Conservation (phyloP, 2,329 filamentous ascomycete species). For the Periconia sp. region DNA sequence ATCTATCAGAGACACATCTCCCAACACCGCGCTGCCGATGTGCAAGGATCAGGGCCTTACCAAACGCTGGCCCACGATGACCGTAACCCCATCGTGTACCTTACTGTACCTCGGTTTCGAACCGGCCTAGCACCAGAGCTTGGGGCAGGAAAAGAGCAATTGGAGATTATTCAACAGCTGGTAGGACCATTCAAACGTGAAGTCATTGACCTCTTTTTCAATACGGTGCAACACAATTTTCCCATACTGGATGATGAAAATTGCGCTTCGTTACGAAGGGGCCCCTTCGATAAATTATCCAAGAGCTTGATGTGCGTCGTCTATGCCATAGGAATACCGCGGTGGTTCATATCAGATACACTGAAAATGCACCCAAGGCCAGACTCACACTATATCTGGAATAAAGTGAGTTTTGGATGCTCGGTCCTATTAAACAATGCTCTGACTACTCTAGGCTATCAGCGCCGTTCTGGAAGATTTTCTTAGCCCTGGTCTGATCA, state of each 20-base stretch:
- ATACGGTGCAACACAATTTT: slow-evolving; percentile 44
- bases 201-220: slow-evolving; percentile 55
- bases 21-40: slow-evolving; percentile 27
- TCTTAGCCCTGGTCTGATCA: slow-evolving; percentile 48
- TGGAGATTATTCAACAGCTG: slow-evolving; percentile 50
- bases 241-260: slow-evolving; percentile 49
- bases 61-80: slow-evolving; percentile 57
- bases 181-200: slow-evolving; percentile 46
- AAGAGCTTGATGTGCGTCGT: slow-evolving; percentile 48
- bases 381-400: slow-evolving; percentile 49
- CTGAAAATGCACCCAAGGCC: slow-evolving; percentile 45
- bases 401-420: slow-evolving; percentile 29
- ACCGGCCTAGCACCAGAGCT: slow-evolving; percentile 49
- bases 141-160: slow-evolving; percentile 45
- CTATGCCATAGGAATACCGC: slow-evolving; percentile 44
- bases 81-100: slow-evolving; percentile 49
- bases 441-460: slow-evolving; percentile 30
- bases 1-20: slow-evolving; percentile 48
- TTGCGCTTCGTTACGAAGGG: slow-evolving; percentile 40
- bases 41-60: slow-evolving; percentile 49
- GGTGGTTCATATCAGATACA: slow-evolving; percentile 45
- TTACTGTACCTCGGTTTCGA: slow-evolving; percentile 57
- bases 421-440: neutral
- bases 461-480: slow-evolving; percentile 51
- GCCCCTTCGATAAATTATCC: slow-evolving; percentile 42